Base-by-base conservation (phyloP, 73 alveolate species). In the Paramecium octaurelia region DNA sequence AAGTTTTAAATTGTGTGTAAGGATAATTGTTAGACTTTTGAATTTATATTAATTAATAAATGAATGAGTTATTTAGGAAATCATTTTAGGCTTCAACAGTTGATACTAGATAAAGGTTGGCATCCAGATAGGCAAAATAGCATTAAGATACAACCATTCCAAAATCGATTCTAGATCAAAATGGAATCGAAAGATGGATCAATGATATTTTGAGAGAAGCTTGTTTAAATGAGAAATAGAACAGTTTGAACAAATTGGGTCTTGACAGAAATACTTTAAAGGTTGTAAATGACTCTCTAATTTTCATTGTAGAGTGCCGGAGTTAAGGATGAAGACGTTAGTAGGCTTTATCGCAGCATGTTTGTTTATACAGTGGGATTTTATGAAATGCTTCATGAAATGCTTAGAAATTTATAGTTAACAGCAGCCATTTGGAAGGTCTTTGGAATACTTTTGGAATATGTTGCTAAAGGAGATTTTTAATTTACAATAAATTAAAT, bases 271-370 rank as follows among this genome's bases (percentile, higher is more conserved):
- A 35, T 75, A 16, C 38, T 35, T 38, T 75, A 38, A 38, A 75
- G 88, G 60, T 42, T 38, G 38, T 75, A 75, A 64, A 31, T 64
- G 84, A 64, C 84, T 31, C 42, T 34, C 69, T 54, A 54, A 16
- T 31, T 64, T 64, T 59, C 29, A 64, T 64, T 64, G 46, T 64
- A 64, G 84, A 64, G 84, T 64, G 84, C 84, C 84, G 88, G 88
- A 35, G 60, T 75, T 21, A 38, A 75, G 88, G 68, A 38, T 35
- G 88, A 35, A 29, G 88, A 75, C 58, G 60, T 75, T 38, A 20
- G 64, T 35, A 75, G 88, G 12, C 59, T 75, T 14, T 75, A 35
- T 75, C 21, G 88, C 35, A 29, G 88, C 36, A 29, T 75, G 60
- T 75, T 75, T 75, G 88, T 75, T 10, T 75, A 75, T 38, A 75